Evolutionary conservation across 2,329 filamentous ascomycete genomes (phyloP).

Genomic region (Apiospora phragmitis): DNA sequence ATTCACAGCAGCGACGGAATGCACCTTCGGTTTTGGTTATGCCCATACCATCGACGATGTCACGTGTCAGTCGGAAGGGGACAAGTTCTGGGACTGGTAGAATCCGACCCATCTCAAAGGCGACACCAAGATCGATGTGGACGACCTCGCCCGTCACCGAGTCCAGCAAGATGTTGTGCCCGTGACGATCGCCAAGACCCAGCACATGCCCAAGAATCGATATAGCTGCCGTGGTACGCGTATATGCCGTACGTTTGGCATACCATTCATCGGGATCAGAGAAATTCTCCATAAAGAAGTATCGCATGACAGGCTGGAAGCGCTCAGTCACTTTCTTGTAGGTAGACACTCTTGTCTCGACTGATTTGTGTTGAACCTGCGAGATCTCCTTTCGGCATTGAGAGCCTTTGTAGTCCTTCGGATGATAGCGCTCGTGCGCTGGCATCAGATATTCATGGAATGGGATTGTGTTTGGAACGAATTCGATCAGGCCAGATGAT

Average conservation of each 20-base stretch:
- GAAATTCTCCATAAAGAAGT: constrained; percentile 97
- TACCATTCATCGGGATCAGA: constrained; percentile 97
- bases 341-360: constrained; percentile 69
- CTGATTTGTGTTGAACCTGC: constrained; percentile 67
- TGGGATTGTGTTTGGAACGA: constrained; percentile 90
- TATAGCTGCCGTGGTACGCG: constrained; percentile 88
- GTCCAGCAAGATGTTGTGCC: constrained; percentile 95
- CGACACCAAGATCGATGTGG: constrained; percentile 95
- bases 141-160: constrained; percentile 88
- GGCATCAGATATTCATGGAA: constrained; percentile 91
- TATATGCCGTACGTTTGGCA: constrained; percentile 83
- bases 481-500: constrained; percentile 90
- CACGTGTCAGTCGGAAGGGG: constrained; percentile 89
- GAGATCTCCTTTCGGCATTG: constrained; percentile 79
- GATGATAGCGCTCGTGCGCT: constrained; percentile 84
- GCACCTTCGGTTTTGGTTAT: constrained; percentile 94
- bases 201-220: constrained; percentile 93
- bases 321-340: constrained; percentile 78
- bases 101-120: constrained; percentile 95
- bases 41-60: constrained; percentile 96
- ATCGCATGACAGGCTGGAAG: constrained; percentile 91
- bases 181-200: constrained; percentile 90
- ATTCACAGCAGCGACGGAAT: constrained; percentile 97
- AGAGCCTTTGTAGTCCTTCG: constrained; percentile 75
- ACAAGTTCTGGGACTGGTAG: constrained; percentile 93